Percentiles rank a stretch among this genome's conserved stretches.
Conservation (phyloP, 2,329 filamentous ascomycete species). For the Aspergillus cejpii region DNA sequence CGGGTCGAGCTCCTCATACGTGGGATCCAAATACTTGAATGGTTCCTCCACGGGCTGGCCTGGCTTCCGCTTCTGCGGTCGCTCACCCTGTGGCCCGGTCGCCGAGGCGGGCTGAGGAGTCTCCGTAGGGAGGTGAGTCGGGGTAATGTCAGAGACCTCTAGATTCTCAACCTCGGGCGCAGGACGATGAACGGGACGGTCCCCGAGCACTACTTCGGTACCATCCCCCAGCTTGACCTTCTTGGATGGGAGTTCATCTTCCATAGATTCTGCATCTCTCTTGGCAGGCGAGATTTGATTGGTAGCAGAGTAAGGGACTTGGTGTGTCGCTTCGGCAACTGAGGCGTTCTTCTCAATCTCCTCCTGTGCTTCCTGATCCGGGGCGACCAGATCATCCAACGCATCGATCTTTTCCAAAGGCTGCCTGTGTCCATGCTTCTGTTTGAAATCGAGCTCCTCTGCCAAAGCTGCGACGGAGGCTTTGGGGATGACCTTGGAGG, state of each 20-base stretch:
- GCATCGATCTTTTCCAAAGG: constrained; percentile 35
- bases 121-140: constrained; percentile 14
- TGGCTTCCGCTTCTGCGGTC: constrained; percentile 34
- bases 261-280: constrained; percentile 30
- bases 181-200: constrained; percentile 33
- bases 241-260: constrained; percentile 38
- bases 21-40: constrained; percentile 77
- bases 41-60: constrained; percentile 68
- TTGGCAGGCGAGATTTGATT: constrained; percentile 24
- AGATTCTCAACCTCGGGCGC: constrained; percentile 21
- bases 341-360: constrained; percentile 32
- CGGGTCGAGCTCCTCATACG: constrained; percentile 67
- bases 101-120: constrained; percentile 11
- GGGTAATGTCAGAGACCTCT: constrained; percentile 21
- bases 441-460: constrained; percentile 31
- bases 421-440: constrained; percentile 25
- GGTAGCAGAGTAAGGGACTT: constrained; percentile 30
- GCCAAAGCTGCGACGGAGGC: constrained; percentile 35
- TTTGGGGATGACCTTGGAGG: constrained; percentile 31
- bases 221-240: constrained; percentile 40
- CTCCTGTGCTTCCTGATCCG: constrained; percentile 22
- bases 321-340: constrained; percentile 30
- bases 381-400: constrained; percentile 37
- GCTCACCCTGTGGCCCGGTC: constrained; percentile 11
- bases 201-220: constrained; percentile 34